These are phyloP conservation scores for Aspergillus nanangensis DNA, from an alignment of 495 filamentous ascomycete genomes.

Conservation along the genomic window DNA sequence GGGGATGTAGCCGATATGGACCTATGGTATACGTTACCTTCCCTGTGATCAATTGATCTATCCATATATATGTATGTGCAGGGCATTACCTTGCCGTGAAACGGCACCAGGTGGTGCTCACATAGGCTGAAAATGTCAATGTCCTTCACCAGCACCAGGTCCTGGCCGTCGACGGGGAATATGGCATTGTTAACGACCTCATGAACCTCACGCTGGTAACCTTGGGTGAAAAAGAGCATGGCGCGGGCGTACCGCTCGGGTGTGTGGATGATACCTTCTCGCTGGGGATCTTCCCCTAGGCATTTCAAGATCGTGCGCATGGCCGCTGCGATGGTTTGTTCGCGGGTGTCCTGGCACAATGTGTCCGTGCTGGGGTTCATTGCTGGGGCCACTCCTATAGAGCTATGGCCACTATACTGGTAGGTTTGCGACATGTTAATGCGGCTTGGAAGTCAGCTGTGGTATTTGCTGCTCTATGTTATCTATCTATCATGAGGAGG, in stretches of 20 bases:
- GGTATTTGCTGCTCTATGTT: no score
- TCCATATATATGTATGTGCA: no score
- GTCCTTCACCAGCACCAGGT: slow-evolving; percentile 85
- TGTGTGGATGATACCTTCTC: slow-evolving; percentile 73
- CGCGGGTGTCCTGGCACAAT: no score
- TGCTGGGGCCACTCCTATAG: no score
- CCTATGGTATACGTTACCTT: slow-evolving; percentile 40
- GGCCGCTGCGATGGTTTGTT: slow-evolving; percentile 54
- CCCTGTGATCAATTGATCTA: no score
- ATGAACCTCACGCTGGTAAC: slow-evolving; percentile 79
- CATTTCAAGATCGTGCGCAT: slow-evolving; percentile 79
- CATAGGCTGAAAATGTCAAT: slow-evolving; percentile 85
- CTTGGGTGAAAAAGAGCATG: slow-evolving; percentile 87
- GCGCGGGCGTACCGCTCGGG: slow-evolving; percentile 81
- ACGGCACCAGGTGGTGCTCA: slow-evolving; percentile 88
- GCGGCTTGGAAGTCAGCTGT: no score
- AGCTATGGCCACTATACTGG: no score
- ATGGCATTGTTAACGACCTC: slow-evolving; percentile 82
- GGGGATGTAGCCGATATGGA: slow-evolving; percentile 93
- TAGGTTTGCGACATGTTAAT: no score
- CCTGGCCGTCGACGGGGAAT: slow-evolving; percentile 83
- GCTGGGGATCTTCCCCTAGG: slow-evolving; percentile 78
- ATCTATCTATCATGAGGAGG: no score
- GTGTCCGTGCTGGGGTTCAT: no score
- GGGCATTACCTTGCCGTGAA: slow-evolving; percentile 76